phyloP scores from a whole-genome alignment of 495 filamentous ascomycete genomes.

The Antarctomyces pellizariae region DNA sequence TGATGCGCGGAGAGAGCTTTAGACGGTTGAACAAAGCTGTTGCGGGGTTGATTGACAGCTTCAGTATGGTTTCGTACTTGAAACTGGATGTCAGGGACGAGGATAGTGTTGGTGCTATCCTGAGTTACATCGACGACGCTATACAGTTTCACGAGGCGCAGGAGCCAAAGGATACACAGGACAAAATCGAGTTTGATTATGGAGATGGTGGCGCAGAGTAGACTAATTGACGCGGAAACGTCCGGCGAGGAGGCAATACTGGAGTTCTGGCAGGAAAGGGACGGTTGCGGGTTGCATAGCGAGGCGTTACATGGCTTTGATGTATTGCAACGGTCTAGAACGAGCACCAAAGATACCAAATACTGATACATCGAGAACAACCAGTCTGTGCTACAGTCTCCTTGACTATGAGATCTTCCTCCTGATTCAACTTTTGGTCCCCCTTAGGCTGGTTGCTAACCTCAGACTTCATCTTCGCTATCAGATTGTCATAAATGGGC shows the following conservation, averaged over 20 bases:
- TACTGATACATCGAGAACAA: no score
- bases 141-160: constrained; percentile 94
- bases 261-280: neutral
- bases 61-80: constrained; percentile 91
- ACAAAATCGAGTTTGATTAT: constrained; percentile 48
- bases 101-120: constrained; percentile 71
- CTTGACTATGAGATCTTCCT: no score
- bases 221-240: neutral
- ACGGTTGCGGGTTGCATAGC: neutral
- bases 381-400: no score
- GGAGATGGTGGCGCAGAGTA: constrained; percentile 18
- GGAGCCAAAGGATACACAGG: constrained; percentile 68
- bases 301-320: neutral
- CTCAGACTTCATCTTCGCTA: no score
- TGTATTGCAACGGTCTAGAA: neutral
- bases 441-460: no score
- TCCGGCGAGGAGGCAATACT: neutral
- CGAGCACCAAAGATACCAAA: neutral
- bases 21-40: constrained; percentile 63
- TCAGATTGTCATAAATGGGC: no score
- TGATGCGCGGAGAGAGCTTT: constrained; percentile 63
- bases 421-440: no score
- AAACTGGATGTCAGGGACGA: constrained; percentile 79
- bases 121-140: constrained; percentile 93
- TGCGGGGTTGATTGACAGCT: constrained; percentile 76